A percentile compares a stretch with the other conserved stretches of the same genome.
Conservation (phyloP, 208 protist species). For the Leishmania mexicana region DNA sequence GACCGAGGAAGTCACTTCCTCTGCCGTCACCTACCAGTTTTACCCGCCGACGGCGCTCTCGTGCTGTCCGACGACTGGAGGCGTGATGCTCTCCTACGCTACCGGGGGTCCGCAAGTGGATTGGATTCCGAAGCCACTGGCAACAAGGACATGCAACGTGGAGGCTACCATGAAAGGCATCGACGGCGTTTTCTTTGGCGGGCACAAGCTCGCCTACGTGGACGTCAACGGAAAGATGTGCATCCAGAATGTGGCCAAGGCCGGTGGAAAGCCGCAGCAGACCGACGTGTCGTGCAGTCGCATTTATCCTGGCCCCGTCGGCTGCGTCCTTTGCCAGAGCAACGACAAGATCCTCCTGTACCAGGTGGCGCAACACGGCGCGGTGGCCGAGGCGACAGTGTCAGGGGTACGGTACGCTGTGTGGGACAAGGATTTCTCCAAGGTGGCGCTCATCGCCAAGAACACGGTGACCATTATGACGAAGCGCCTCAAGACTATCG, state of each 20-base stretch:
- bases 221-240: constrained; percentile 86
- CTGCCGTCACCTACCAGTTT: constrained; percentile 31
- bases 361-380: constrained; percentile 93
- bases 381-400: constrained; percentile 67
- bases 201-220: constrained; percentile 95
- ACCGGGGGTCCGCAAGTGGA: constrained; percentile 43
- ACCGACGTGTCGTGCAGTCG: constrained; percentile 61
- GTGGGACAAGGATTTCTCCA: constrained; percentile 93
- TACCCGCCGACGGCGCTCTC: constrained; percentile 63
- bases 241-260: constrained; percentile 85
- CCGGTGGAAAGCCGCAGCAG: constrained; percentile 73
- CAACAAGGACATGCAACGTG: constrained; percentile 17
- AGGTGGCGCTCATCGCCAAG: constrained; percentile 94
- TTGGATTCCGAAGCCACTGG: constrained; percentile 26
- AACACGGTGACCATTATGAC: constrained; percentile 91
- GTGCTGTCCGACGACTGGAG: constrained; percentile 55
- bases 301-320: constrained; percentile 76
- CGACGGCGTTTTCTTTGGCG: constrained; percentile 93
- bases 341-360: constrained; percentile 93
- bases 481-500: constrained; percentile 90
- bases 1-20: constrained; percentile 21
- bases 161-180: constrained; percentile 49
- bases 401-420: constrained; percentile 92
- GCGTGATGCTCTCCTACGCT: constrained; percentile 52
- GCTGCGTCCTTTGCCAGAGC: constrained; percentile 76